Evolutionary conservation across 1,139 yeast genomes (phyloP), one percentile per base, ranked within the genome.

Genomic region (Sugiyamaella sp.): DNA sequence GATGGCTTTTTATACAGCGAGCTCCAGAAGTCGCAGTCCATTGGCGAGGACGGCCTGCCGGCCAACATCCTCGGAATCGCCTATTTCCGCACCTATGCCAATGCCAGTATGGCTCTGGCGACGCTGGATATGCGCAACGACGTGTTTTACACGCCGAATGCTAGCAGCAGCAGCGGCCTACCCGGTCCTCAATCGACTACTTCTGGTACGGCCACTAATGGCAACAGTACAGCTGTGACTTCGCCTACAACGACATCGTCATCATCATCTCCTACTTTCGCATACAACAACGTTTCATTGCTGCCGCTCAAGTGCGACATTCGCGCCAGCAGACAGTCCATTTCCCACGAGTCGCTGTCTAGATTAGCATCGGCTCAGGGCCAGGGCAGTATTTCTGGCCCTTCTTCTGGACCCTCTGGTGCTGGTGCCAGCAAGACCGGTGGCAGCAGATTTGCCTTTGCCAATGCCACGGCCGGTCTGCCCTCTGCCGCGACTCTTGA

Each of bases 51-150:
- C 33, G 69, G 70, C 29, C 60, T 68, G 41, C 65, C 69, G 38
- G 55, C 63, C 40, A 68, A 70, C 1, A 73, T 76, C 32, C 75
- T 85, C 33, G 72, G 71, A 17, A 72, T 74, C 56, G 96, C 93
- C 4, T 82, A 77, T 63, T 88, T 89, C 72, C 80, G 78, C 60
- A 80, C 85, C 48, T 67, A 80, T 47, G 78, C 80, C 57, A 78
- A 89, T 40, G 93, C 95, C 48, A 74, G 84, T 37, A 82, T 85
- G 17, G 89, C 89, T 37, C 84, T 84, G n/a, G 80, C 82, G 57
- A 71, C 84, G 22, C 75, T 90, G 48, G 89, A 86, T 49, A 32
- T 54, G 39, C 55, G 63, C 22, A 51, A 53, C 22, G 63, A 60
- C 48, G 52, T 59, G 27, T 60, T 59, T 29, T 49, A 22, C 22